phyloP scores from a whole-genome alignment of 495 filamentous ascomycete species.

The Penicillium bialowiezense region DNA sequence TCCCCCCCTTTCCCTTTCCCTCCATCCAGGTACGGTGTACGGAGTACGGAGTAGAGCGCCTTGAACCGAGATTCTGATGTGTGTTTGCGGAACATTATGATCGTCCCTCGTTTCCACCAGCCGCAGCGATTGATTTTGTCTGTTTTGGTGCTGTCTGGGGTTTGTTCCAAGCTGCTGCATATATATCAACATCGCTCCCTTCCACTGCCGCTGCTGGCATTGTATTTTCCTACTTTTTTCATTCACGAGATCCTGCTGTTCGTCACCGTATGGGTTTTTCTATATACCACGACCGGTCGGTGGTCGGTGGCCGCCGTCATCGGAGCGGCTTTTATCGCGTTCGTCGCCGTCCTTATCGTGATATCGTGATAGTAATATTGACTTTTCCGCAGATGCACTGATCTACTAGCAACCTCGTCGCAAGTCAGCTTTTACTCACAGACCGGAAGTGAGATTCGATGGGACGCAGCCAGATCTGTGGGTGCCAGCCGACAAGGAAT shows the following conservation, averaged over 20 bases:
- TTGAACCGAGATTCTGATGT: too few species aligned
- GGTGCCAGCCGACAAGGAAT: constrained; percentile 16
- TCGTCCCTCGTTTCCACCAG: constrained; percentile 9
- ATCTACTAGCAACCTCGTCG: constrained; percentile 15
- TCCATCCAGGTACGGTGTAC: not conserved
- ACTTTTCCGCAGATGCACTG: constrained; percentile 6
- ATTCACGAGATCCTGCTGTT: constrained; percentile 14
- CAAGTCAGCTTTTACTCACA: constrained; percentile 22
- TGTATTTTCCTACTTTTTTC: constrained; percentile 24
- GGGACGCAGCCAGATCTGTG: constrained; percentile 20
- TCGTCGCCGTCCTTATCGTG: not conserved
- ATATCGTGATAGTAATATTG: not conserved
- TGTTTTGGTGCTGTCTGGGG: constrained; percentile 14
- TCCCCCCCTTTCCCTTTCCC: not conserved
- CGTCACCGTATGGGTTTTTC: constrained; percentile 13
- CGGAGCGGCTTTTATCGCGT: constrained; percentile 7
- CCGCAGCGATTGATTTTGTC: constrained; percentile 16
- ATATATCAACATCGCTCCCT: constrained; percentile 17
- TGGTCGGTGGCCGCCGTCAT: constrained; percentile 2
- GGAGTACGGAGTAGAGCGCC: not conserved
- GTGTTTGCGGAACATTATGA: constrained; percentile 12
- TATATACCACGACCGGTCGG: constrained; percentile 11
- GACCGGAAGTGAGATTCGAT: constrained; percentile 22
- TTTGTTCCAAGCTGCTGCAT: constrained; percentile 18
- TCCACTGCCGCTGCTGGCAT: constrained; percentile 4